Evolutionary conservation across 169 alveolate species (phyloP).

Genomic region (Plasmodium billcollinsi): DNA sequence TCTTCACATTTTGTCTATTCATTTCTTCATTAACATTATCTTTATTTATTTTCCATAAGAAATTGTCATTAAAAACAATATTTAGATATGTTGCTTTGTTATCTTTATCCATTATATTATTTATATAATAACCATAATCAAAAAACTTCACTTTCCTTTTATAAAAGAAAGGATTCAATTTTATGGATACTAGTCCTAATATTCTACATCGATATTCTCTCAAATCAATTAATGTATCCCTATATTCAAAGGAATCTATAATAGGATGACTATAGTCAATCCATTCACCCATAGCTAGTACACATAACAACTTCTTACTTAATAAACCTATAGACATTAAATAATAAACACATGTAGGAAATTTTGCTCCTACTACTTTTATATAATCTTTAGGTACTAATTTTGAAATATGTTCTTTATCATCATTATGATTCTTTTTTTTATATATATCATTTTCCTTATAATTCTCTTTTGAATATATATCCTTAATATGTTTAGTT

Average conservation of each 20-base stretch:
- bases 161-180: conserved; percentile 79
- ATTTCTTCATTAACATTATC: conserved; percentile 76
- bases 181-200: conserved; percentile 81
- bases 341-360: conserved; percentile 83
- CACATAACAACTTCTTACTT: conserved; percentile 81
- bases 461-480: not conserved
- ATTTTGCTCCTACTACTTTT: conserved; percentile 82
- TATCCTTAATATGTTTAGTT: not conserved
- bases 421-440: conserved; percentile 30
- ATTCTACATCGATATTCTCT: conserved; percentile 86
- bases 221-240: conserved; percentile 83
- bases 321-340: conserved; percentile 81
- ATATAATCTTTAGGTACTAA: conserved; percentile 79
- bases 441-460: conserved; percentile 42
- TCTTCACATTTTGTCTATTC: conserved; percentile 73
- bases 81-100: conserved; percentile 32
- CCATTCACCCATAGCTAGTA: conserved; percentile 86
- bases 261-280: conserved; percentile 81
- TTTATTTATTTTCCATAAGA: conserved; percentile 68
- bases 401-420: conserved; percentile 12
- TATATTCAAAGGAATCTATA: conserved; percentile 80
- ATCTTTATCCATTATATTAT: conserved; percentile 37
- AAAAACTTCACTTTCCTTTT: conserved; percentile 76
- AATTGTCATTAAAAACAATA: conserved; percentile 24
- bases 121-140: conserved; percentile 64